A percentile compares a stretch with the other conserved stretches of the same genome.
phyloP scores from a whole-genome alignment of 129 eudicot genomes.

The Smallanthus sonchifolius region DNA sequence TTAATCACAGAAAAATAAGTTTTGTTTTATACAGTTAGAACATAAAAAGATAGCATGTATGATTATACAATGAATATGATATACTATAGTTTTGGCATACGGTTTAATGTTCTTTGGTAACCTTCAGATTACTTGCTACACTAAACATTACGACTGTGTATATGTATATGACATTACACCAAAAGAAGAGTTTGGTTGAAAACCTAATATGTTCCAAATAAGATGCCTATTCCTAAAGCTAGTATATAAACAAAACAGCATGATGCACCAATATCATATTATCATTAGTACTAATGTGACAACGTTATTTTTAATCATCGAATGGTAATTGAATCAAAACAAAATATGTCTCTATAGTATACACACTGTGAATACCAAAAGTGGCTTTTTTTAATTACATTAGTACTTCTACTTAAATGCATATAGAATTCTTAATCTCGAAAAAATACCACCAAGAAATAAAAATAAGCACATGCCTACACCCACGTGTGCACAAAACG shows the following conservation, averaged over 20 bases:
- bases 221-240: conserved; percentile 1
- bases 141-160: neutral
- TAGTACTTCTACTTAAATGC: conserved; percentile 2
- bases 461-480: neutral
- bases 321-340: neutral
- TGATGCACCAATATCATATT: neutral
- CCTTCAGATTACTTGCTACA: neutral
- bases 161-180: neutral
- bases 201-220: neutral
- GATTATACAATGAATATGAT: neutral
- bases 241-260: neutral
- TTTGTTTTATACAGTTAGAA: neutral
- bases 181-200: neutral
- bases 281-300: neutral
- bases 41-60: neutral
- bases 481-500: neutral
- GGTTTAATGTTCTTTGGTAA: neutral
- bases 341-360: neutral
- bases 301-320: neutral
- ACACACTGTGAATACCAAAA: neutral
- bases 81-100: neutral
- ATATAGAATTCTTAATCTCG: neutral
- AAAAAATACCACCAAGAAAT: neutral
- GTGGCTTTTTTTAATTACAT: neutral
- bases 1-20: neutral